Percentiles rank a stretch among this genome's conserved stretches.
Evolutionary conservation across 768 basidiomycete species (phyloP).

Genomic region (Pisolithus orientalis): DNA sequence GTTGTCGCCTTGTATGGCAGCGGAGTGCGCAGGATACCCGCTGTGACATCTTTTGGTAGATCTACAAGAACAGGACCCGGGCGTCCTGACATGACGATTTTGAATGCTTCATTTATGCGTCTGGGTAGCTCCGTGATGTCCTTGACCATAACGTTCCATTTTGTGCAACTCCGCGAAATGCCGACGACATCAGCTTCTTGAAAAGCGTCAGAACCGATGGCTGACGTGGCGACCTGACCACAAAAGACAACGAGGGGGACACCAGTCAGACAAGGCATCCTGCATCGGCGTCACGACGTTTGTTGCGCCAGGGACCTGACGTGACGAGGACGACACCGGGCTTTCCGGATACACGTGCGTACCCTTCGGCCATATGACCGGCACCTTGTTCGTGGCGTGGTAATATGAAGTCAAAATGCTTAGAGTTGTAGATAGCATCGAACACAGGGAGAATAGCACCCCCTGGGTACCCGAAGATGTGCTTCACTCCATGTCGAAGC

Average conservation of each 20-base stretch:
- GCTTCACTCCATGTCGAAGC: conserved; percentile 92
- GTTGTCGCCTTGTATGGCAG: conserved; percentile 83
- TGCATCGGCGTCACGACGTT: conserved; percentile 99
- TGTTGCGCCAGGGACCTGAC: conserved; percentile 95
- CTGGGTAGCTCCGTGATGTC: conserved; percentile 92
- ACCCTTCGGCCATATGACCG: conserved; percentile 98
- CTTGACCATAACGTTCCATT: conserved; percentile 99
- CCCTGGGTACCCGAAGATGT: conserved; percentile 96
- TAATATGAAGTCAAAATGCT: conserved; percentile 91
- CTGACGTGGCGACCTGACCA: conserved; percentile 98
- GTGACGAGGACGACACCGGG: conserved; percentile 98
- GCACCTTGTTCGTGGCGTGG: conserved; percentile 98
- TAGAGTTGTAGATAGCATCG: conserved; percentile 96
- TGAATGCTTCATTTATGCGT: conserved; percentile 98
- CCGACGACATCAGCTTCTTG: conserved; percentile 97
- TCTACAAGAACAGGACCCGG: conserved; percentile 98
- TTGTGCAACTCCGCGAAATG: conserved; percentile 95
- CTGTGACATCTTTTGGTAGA: conserved; percentile 98
- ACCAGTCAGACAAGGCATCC: conserved; percentile 91
- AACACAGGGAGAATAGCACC: conserved; percentile 99
- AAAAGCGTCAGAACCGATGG: conserved; percentile 98
- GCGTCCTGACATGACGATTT: conserved; percentile 94
- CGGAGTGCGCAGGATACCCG: conserved; percentile 79
- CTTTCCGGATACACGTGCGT: conserved; percentile 94
- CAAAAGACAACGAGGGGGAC: conserved; percentile 92